Conservation (phyloP, 257 asterid species). For the Capsicum chinense region DNA sequence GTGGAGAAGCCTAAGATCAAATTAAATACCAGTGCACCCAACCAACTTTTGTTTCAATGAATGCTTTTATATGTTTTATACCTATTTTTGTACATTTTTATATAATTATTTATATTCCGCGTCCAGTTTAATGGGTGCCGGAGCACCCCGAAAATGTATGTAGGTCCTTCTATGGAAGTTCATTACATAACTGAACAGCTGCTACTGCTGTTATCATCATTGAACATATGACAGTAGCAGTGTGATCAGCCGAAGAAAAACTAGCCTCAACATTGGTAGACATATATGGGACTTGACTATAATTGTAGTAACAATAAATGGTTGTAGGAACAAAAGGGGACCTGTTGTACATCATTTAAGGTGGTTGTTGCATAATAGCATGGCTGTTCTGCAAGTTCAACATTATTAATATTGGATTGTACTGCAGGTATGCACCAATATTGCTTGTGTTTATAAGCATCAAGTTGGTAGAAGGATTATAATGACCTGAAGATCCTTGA, state of each 20-base stretch:
- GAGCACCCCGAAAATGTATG: no score
- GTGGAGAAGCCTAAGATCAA: no score
- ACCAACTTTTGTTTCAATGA: no score
- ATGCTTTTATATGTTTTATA: no score
- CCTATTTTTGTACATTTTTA: no score
- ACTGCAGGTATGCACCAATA: conserved; percentile 21
- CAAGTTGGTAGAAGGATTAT: conserved; percentile 40
- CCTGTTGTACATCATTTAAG: conserved; percentile 70
- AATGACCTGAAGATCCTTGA: background rate
- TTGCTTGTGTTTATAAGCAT: conserved; percentile 45
- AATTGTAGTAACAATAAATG: conserved; percentile 54
- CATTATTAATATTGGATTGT: conserved; percentile 44
- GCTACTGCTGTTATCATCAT: conserved; percentile 60
- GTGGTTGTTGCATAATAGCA: conserved; percentile 42
- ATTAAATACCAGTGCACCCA: no score
- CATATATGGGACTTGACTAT: conserved; percentile 42
- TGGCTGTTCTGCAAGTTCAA: conserved; percentile 61
- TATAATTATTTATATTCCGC: no score
- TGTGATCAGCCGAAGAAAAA: conserved; percentile 31
- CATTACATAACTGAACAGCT: conserved; percentile 66
- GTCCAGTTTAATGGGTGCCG: no score
- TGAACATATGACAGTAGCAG: conserved; percentile 48
- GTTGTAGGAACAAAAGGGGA: conserved; percentile 56
- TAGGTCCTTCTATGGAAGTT: background rate
- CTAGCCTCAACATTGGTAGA: conserved; percentile 17